Percentiles rank a stretch among this genome's conserved stretches.
phyloP scores from a whole-genome alignment of 1,139 yeast genomes.

The Zhuliangozyma blackwelliae region DNA sequence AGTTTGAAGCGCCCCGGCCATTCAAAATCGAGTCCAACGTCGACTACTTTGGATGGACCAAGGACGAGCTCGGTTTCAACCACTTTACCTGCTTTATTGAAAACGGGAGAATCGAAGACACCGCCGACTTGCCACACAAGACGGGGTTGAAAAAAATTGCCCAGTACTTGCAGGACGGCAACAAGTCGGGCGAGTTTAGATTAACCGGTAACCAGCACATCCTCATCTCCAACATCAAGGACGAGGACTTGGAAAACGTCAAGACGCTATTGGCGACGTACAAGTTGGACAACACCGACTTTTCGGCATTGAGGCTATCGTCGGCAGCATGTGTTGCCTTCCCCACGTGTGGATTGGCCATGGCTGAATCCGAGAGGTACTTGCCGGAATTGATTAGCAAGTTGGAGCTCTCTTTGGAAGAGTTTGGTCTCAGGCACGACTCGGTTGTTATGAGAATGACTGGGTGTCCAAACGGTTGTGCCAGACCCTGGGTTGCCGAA shows the following conservation, averaged over 20 bases:
- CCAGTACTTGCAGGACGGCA: constrained; percentile 44
- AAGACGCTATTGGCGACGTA: constrained; percentile 65
- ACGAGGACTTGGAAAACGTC: constrained; percentile 58
- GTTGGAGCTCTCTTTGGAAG: constrained; percentile 81
- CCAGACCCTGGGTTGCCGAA: constrained; percentile 98
- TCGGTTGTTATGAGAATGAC: constrained; percentile 97
- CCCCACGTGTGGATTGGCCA: constrained; percentile 98
- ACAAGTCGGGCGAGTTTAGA: constrained; percentile 76
- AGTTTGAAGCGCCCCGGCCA: constrained; percentile 65
- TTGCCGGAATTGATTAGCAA: constrained; percentile 78
- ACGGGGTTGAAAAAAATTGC: constrained; percentile 82
- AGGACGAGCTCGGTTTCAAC: constrained; percentile 80
- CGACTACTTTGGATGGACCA: constrained; percentile 92
- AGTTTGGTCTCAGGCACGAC: constrained; percentile 90
- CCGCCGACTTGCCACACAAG: constrained; percentile 86
- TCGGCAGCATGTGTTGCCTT: constrained; percentile 98
- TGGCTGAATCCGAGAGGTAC: constrained; percentile 98
- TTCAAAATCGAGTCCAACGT: constrained; percentile 82
- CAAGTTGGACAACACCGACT: constrained; percentile 79
- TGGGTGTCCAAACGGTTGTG: constrained; percentile 98
- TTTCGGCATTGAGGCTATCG: constrained; percentile 80
- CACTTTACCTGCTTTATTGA: constrained; percentile 94
- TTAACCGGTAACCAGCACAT: constrained; percentile 96
- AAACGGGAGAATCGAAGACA: constrained; percentile 95
- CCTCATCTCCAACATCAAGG: constrained; percentile 67